Conservation (phyloP, 805 yeast genomes). For the Helenozyma rhizophorensis region DNA sequence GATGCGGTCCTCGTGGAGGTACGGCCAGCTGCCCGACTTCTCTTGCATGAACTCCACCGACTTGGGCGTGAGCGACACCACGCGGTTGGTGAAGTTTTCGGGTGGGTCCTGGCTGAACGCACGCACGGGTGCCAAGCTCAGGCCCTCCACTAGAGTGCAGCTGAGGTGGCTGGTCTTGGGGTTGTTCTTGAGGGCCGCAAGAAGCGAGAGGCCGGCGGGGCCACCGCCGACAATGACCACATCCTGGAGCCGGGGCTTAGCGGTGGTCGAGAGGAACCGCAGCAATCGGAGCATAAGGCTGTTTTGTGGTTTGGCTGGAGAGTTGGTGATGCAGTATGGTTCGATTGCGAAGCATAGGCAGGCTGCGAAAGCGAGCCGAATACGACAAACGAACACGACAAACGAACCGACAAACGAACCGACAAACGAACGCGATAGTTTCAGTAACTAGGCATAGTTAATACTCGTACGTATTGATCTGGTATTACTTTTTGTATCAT, state of each 20-base stretch:
- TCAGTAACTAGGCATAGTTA: too few species aligned
- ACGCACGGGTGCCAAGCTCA: slow-evolving; percentile 49
- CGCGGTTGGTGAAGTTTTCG: slow-evolving; percentile 65
- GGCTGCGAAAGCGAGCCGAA: too few species aligned
- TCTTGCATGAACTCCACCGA: slow-evolving; percentile 58
- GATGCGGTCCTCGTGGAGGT: slow-evolving; percentile 63
- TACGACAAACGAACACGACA: too few species aligned
- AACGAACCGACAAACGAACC: too few species aligned
- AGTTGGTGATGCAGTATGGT: too few species aligned
- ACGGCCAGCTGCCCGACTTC: slow-evolving; percentile 72
- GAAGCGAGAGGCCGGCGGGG: slow-evolving; percentile 88
- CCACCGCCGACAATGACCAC: slow-evolving; percentile 94
- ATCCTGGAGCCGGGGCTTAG: slow-evolving; percentile 40
- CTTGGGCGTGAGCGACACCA: slow-evolving; percentile 81
- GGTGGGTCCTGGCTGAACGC: slow-evolving; percentile 44
- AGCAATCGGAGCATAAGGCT: too few species aligned
- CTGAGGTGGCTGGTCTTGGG: slow-evolving; percentile 54
- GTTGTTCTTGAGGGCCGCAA: slow-evolving; percentile 73
- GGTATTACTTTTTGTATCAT: too few species aligned
- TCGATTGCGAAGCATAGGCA: too few species aligned
- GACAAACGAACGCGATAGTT: too few species aligned
- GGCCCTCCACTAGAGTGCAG: slow-evolving; percentile 72
- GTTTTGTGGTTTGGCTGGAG: too few species aligned
- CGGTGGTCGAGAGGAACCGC: slow-evolving; percentile 10
- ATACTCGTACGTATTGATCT: too few species aligned